phyloP scores from a whole-genome alignment of 208 protist species.

The Crithidia fasciculata region DNA sequence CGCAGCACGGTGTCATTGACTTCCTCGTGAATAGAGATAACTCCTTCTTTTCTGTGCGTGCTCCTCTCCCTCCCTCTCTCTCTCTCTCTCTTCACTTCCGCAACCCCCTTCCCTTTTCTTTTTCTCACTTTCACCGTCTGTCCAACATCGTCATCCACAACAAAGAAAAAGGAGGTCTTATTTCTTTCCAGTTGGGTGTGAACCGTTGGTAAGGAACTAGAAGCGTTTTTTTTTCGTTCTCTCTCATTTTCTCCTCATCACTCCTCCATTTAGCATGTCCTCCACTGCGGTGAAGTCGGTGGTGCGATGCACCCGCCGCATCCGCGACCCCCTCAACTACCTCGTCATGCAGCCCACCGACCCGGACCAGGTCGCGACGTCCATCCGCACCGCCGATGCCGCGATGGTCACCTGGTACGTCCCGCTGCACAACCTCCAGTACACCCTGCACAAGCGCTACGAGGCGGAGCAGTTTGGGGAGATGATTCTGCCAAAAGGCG shows the following conservation, averaged over 20 bases:
- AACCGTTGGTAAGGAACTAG: too few species aligned
- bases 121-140: slow-evolving; percentile 5
- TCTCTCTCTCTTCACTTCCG: not conserved
- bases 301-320: slow-evolving; percentile 78
- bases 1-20: too few species aligned
- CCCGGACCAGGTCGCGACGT: slow-evolving; percentile 62
- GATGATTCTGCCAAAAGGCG: slow-evolving; percentile 52
- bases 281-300: slow-evolving; percentile 21
- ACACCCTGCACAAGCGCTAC: slow-evolving; percentile 73
- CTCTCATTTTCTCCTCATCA: slow-evolving; percentile 12
- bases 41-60: too few species aligned
- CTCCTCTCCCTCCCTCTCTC: not conserved
- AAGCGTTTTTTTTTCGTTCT: not conserved
- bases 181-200: too few species aligned
- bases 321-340: slow-evolving; percentile 79
- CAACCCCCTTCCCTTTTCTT: slow-evolving; percentile 16
- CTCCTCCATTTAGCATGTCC: slow-evolving; percentile 17
- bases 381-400: slow-evolving; percentile 67
- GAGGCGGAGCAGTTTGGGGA: slow-evolving; percentile 85
- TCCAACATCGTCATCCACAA: too few species aligned
- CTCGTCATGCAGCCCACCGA: slow-evolving; percentile 85
- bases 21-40: too few species aligned
- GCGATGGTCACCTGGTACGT: slow-evolving; percentile 85
- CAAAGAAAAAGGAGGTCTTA: too few species aligned
- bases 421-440: slow-evolving; percentile 70